A percentile compares a stretch with the other conserved stretches of the same genome.
Evolutionary conservation across 768 basidiomycete species (phyloP).

Genomic region (Kwoniella mangroviensis): DNA sequence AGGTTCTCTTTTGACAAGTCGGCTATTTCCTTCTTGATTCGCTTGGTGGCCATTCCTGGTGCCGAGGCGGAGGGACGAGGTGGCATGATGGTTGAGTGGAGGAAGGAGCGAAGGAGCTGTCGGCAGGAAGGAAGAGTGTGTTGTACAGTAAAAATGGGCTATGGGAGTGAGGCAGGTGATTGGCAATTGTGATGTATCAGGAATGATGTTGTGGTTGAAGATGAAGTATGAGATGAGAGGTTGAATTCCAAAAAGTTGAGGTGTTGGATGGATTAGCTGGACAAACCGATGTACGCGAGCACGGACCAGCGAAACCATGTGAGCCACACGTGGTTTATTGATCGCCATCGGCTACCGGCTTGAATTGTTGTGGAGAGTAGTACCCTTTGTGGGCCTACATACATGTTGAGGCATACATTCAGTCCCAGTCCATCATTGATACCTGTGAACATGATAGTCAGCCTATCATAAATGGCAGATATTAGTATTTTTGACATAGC

Average conservation of each 20-base stretch:
- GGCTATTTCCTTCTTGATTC: conserved; percentile 57
- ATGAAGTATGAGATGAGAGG: neutral
- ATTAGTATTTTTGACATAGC: neutral
- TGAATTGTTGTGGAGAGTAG: no score
- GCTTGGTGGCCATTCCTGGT: conserved; percentile 41
- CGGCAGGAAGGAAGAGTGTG: neutral
- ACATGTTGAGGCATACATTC: no score
- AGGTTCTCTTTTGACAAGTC: conserved; percentile 53
- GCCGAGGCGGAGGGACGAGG: conserved; percentile 9
- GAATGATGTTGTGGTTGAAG: neutral
- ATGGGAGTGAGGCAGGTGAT: no score
- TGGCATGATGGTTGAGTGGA: conserved; percentile 2
- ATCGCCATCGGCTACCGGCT: no score
- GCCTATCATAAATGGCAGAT: no score
- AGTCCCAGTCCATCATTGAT: no score
- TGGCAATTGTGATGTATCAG: neutral
- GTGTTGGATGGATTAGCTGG: neutral
- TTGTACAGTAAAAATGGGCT: no score
- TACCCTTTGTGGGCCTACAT: no score
- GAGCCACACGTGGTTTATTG: neutral
- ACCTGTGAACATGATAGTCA: no score
- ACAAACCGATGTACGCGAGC: neutral
- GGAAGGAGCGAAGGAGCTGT: neutral
- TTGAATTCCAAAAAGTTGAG: neutral
- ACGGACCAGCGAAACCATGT: neutral